phyloP scores from a whole-genome alignment of 2,329 filamentous ascomycete species.

The Fusarium incarnatum region DNA sequence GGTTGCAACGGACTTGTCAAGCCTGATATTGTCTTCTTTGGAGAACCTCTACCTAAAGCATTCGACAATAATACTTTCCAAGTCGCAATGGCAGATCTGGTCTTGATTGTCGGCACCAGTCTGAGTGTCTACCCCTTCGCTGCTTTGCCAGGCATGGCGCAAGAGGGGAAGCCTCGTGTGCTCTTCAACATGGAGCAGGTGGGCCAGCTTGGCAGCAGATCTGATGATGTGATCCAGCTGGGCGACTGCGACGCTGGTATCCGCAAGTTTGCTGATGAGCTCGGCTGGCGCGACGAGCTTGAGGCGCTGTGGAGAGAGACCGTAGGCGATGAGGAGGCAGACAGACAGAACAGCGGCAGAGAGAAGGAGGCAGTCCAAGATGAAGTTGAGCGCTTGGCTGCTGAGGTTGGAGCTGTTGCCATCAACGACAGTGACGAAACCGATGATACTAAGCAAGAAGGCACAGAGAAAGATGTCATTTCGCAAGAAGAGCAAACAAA shows the following conservation, averaged over 20 bases:
- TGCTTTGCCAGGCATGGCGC: conserved; percentile 74
- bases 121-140: conserved; percentile 91
- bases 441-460: conserved; percentile 21
- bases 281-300: conserved; percentile 89
- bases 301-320: conserved; percentile 78
- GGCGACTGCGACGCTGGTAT: conserved; percentile 88
- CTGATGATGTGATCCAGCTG: conserved; percentile 87
- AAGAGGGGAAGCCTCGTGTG: conserved; percentile 75
- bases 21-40: conserved; percentile 95
- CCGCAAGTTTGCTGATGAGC: conserved; percentile 77
- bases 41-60: conserved; percentile 69
- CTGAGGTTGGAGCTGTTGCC: conserved; percentile 51
- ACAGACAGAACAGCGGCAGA: conserved; percentile 56
- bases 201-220: conserved; percentile 78
- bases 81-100: conserved; percentile 75
- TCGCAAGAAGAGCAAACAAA: not conserved
- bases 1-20: conserved; percentile 85
- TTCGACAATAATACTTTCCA: conserved; percentile 57
- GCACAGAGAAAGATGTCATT: not conserved
- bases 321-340: conserved; percentile 70
- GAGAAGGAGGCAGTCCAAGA: conserved; percentile 57
- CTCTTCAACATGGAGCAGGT: conserved; percentile 90
- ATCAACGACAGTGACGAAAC: conserved; percentile 45
- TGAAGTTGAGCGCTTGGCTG: conserved; percentile 57
- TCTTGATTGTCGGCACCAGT: conserved; percentile 90